Percentiles rank a stretch among this genome's conserved stretches.
phyloP scores from a whole-genome alignment of 495 filamentous ascomycete species.

The Talaromyces proteolyticus region DNA sequence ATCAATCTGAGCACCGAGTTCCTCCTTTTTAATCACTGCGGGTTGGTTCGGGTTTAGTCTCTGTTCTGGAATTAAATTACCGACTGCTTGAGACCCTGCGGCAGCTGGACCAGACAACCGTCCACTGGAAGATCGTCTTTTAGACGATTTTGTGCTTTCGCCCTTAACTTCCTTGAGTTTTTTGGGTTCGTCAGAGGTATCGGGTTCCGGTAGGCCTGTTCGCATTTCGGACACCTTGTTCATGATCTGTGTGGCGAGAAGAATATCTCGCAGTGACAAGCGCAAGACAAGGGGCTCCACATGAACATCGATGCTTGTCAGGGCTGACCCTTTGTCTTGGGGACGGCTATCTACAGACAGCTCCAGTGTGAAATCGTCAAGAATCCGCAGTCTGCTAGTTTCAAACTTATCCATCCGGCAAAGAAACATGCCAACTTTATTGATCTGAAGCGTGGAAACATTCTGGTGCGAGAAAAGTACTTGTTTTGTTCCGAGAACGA shows the following conservation, averaged over 20 bases:
- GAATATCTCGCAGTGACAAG: conserved; percentile 87
- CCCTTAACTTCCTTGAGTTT: conserved; percentile 64
- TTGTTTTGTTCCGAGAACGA: conserved; percentile 92
- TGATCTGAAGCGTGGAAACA: conserved; percentile 85
- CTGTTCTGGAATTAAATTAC: conserved; percentile 18
- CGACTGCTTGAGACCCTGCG: conserved; percentile 20
- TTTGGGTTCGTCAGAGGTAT: conserved; percentile 48
- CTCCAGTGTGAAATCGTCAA: conserved; percentile 92
- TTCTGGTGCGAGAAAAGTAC: conserved; percentile 90
- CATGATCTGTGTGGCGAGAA: conserved; percentile 89
- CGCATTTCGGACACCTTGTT: conserved; percentile 83
- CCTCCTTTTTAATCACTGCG: conserved; percentile 67
- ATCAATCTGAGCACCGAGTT: conserved; percentile 75
- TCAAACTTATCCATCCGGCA: conserved; percentile 98
- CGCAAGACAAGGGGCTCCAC: conserved; percentile 90
- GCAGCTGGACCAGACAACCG: not conserved
- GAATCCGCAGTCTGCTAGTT: conserved; percentile 74
- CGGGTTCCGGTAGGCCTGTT: conserved; percentile 41
- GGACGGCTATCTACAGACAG: conserved; percentile 77
- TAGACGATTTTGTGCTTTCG: conserved; percentile 39
- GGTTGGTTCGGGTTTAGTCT: conserved; percentile 30
- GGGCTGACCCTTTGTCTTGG: conserved; percentile 56
- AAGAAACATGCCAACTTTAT: conserved; percentile 93
- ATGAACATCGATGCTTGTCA: conserved; percentile 78
- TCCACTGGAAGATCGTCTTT: conserved; percentile 42